A percentile compares a stretch with the other conserved stretches of the same genome.
Conservation (phyloP, 176 grass and related monocot species). For the Elymus sibiricus region DNA sequence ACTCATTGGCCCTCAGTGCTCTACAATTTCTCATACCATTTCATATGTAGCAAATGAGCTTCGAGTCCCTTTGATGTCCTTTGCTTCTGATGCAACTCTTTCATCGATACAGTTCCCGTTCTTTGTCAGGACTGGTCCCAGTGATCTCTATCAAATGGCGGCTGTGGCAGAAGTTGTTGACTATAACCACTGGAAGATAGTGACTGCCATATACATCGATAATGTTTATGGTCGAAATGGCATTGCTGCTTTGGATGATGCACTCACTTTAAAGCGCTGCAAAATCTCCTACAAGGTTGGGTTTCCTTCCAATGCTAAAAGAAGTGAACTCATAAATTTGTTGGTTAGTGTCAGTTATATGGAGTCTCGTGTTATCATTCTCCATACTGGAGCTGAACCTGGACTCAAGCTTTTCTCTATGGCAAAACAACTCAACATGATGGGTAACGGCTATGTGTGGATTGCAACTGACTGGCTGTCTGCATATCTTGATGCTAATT, state of each 20-base stretch:
- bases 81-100: conserved; percentile 83
- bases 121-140: conserved; percentile 72
- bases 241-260: conserved; percentile 77
- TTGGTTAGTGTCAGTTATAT: conserved; percentile 59
- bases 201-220: conserved; percentile 77
- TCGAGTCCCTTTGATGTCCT: conserved; percentile 75
- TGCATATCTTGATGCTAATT: conserved; percentile 60
- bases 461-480: conserved; percentile 94
- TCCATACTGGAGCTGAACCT: conserved; percentile 47
- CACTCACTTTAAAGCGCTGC: conserved; percentile 52
- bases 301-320: conserved; percentile 42
- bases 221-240: conserved; percentile 92
- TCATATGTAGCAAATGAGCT: conserved; percentile 80
- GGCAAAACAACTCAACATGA: conserved; percentile 70
- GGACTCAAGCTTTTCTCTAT: conserved; percentile 60
- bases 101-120: conserved; percentile 80
- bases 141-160: conserved; percentile 81
- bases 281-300: conserved; percentile 66
- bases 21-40: conserved; percentile 76
- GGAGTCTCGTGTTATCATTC: conserved; percentile 84
- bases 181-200: conserved; percentile 76
- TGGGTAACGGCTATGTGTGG: conserved; percentile 86
- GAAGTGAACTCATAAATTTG: conserved; percentile 56
- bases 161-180: conserved; percentile 75
- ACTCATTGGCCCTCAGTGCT: conserved; percentile 86